phyloP scores from a whole-genome alignment of 2,329 filamentous ascomycete species.

The Alternaria conjuncta region DNA sequence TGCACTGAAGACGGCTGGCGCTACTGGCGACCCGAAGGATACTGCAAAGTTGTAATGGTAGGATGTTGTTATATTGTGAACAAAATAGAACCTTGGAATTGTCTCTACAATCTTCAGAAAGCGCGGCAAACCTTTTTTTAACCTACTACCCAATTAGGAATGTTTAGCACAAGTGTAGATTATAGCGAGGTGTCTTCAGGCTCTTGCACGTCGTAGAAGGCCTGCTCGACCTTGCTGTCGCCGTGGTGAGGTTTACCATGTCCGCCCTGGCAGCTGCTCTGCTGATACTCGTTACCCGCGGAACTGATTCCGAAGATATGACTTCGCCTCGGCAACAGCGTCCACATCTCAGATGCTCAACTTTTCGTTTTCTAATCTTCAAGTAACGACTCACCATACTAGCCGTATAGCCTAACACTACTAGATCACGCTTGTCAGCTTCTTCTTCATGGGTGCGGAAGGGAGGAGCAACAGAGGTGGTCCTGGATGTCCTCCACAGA shows the following conservation, averaged over 20 bases:
- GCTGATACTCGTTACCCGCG: not conserved
- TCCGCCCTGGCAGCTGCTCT: not conserved
- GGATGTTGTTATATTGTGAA: fast-evolving
- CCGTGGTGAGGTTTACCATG: not conserved
- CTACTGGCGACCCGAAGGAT: constrained; percentile 11
- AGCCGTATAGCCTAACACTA: too few species aligned
- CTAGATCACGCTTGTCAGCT: too few species aligned
- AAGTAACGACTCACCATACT: too few species aligned
- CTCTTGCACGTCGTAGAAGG: not conserved
- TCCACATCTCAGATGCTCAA: not conserved
- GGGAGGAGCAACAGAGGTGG: too few species aligned
- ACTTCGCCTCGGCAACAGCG: not conserved
- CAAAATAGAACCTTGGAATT: too few species aligned
- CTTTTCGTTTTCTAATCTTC: too few species aligned
- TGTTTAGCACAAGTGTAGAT: not conserved
- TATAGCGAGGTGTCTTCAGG: not conserved
- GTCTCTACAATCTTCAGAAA: not conserved
- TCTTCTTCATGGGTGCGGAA: too few species aligned
- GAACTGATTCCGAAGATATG: not conserved
- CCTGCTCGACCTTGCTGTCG: not conserved
- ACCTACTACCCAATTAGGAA: not conserved
- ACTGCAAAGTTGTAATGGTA: constrained; percentile 14
- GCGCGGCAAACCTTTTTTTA: not conserved
- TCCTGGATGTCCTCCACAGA: too few species aligned
- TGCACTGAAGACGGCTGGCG: constrained; percentile 36